These are phyloP conservation scores for Grosmannia serpens DNA, from an alignment of 2,329 filamentous ascomycete genomes.

Conservation along the genomic window DNA sequence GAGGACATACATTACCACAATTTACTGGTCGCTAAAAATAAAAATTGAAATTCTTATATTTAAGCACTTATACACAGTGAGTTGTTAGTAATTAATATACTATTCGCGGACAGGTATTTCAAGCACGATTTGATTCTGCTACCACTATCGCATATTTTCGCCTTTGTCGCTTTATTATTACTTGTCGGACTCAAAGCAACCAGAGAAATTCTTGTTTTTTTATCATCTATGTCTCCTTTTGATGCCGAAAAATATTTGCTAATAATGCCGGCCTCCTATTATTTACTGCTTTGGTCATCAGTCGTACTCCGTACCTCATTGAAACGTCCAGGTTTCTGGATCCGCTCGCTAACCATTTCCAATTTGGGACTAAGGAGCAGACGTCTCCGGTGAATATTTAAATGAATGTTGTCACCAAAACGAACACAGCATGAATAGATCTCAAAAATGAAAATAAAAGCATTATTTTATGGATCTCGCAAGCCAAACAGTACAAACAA, in stretches of 20 bases:
- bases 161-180: background rate
- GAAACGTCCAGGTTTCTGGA: constrained; percentile 14
- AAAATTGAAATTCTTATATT: too few relatives aligned
- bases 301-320: background rate
- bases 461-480: background rate
- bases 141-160: background rate
- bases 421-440: background rate
- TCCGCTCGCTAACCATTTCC: constrained; percentile 23
- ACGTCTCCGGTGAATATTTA: constrained; percentile 3
- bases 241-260: background rate
- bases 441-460: background rate
- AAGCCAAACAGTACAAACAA: background rate
- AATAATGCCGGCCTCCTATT: background rate
- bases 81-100: too few relatives aligned
- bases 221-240: background rate
- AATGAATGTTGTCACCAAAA: background rate
- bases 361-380: constrained; percentile 13
- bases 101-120: too few relatives aligned
- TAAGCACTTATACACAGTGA: too few relatives aligned
- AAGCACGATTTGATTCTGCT: background rate
- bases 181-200: too few relatives aligned
- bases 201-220: too few relatives aligned
- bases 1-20: too few relatives aligned
- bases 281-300: background rate
- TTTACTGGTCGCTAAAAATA: too few relatives aligned